Conservation (phyloP, 2,329 filamentous ascomycete genomes). For the Apiospora rasikravindrae region DNA sequence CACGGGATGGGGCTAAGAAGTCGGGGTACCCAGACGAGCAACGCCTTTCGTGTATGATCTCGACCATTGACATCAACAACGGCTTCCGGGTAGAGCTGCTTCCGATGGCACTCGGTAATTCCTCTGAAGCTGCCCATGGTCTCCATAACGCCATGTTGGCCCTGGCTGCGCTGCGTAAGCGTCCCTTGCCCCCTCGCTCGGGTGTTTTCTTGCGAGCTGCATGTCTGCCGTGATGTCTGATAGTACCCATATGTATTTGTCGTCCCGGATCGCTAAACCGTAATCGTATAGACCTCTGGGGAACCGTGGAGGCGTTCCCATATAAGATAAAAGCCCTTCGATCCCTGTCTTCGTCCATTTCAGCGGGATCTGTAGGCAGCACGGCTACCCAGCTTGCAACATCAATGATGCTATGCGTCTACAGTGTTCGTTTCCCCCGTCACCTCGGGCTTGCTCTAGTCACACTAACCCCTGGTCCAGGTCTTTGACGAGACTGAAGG, state of each 20-base stretch:
- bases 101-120: conserved; percentile 48
- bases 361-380: conserved; percentile 34
- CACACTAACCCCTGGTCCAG: conserved; percentile 32
- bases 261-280: background rate
- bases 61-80: conserved; percentile 51
- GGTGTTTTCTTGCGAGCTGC: background rate
- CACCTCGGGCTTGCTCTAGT: background rate
- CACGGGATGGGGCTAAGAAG: conserved; percentile 23
- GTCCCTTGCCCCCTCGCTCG: background rate
- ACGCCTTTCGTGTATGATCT: conserved; percentile 50
- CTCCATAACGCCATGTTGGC: conserved; percentile 52
- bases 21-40: conserved; percentile 39
- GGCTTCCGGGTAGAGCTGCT: conserved; percentile 52
- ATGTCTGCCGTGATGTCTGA: background rate
- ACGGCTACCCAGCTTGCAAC: conserved; percentile 49
- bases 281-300: conserved; percentile 7
- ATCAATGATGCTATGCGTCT: conserved; percentile 57
- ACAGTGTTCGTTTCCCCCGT: conserved; percentile 44
- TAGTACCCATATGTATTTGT: background rate
- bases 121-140: conserved; percentile 42
- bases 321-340: conserved; percentile 47
- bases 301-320: conserved; percentile 7
- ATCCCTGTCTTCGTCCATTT: conserved; percentile 45
- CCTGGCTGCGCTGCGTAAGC: conserved; percentile 44
- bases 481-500: conserved; percentile 55